A percentile compares a stretch with the other conserved stretches of the same genome.
phyloP scores from a whole-genome alignment of 345 rosid species.

The Angophora floribunda region DNA sequence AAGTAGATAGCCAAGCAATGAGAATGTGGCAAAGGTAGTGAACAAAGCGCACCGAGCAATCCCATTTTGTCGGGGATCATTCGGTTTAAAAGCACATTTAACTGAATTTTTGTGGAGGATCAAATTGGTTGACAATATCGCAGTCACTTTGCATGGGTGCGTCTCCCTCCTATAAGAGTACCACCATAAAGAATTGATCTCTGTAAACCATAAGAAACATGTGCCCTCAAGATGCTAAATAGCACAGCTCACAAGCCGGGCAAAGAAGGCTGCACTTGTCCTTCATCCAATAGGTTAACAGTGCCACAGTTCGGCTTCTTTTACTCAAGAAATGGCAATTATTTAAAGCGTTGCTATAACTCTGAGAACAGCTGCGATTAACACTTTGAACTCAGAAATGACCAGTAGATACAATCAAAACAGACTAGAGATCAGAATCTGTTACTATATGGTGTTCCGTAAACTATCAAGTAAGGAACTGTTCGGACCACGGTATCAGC shows the following conservation, averaged over 20 bases:
- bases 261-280: background rate
- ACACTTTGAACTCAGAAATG: background rate
- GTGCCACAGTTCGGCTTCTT: background rate
- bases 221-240: background rate
- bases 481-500: slow-evolving; percentile 61
- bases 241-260: background rate
- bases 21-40: background rate
- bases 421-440: slow-evolving; percentile 33
- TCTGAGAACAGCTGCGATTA: background rate
- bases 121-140: background rate
- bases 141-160: background rate
- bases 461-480: slow-evolving; percentile 71
- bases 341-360: background rate
- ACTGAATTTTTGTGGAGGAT: background rate
- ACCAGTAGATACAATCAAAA: background rate
- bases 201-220: background rate
- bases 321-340: background rate
- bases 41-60: background rate
- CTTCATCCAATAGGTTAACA: background rate
- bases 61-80: background rate
- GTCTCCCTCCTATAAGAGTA: background rate
- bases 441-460: slow-evolving; percentile 75
- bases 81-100: background rate
- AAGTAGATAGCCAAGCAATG: background rate
- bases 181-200: background rate